Evolutionary conservation across 1,284 basidiomycete genomes (phyloP).

Genomic region (Cryptococcus deneoformans): DNA sequence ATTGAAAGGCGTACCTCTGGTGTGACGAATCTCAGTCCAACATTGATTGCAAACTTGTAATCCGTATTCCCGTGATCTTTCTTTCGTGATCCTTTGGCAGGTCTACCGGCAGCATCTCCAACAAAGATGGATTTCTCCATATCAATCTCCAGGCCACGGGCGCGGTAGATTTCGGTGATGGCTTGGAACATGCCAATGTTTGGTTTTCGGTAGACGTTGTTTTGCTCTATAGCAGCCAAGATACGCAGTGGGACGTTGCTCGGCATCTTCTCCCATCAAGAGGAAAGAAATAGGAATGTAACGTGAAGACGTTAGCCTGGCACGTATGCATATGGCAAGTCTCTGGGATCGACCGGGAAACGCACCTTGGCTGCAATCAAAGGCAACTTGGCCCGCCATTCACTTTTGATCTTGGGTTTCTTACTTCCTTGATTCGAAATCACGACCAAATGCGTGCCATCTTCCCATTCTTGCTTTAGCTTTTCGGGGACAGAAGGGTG

Average conservation of each 20-base stretch:
- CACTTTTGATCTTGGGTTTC: slow-evolving; percentile 50
- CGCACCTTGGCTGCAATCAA: slow-evolving; percentile 66
- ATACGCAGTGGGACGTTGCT: slow-evolving; percentile 68
- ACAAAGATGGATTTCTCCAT: slow-evolving; percentile 68
- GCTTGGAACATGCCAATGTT: slow-evolving; percentile 83
- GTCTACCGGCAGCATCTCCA: slow-evolving; percentile 85
- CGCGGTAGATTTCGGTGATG: slow-evolving; percentile 60
- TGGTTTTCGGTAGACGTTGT: slow-evolving; percentile 81
- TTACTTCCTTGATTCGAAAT: slow-evolving; percentile 71
- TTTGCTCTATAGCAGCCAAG: slow-evolving; percentile 62
- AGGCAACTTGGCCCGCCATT: slow-evolving; percentile 74
- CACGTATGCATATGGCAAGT: neutral
- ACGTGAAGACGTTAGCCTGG: neutral
- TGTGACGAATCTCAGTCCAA: slow-evolving; percentile 68
- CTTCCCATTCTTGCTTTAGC: slow-evolving; percentile 59
- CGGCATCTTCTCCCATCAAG: slow-evolving; percentile 55
- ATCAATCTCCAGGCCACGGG: slow-evolving; percentile 65
- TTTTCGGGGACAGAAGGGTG: slow-evolving; percentile 61
- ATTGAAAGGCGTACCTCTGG: slow-evolving; percentile 53
- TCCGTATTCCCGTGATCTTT: slow-evolving; percentile 75
- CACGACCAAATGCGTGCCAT: slow-evolving; percentile 74
- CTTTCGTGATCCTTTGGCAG: slow-evolving; percentile 18
- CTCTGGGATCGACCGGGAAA: neutral
- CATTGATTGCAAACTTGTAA: slow-evolving; percentile 77
- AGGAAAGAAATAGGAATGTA: neutral